These are phyloP conservation scores for Pyrenophora seminiperda DNA, from an alignment of 2,329 filamentous ascomycete species.

Conservation along the genomic window DNA sequence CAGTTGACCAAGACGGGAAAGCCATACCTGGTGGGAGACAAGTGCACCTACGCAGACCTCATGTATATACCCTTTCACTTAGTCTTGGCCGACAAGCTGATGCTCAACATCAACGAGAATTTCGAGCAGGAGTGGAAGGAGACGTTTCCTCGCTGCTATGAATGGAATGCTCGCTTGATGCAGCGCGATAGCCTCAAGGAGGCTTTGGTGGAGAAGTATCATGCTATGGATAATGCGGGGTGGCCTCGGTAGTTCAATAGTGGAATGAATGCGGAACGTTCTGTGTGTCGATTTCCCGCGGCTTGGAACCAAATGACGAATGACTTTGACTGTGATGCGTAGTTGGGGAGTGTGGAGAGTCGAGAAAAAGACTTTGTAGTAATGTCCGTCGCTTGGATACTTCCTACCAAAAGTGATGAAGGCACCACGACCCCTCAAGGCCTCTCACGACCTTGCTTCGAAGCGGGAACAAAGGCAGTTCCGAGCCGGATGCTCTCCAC, in stretches of 20 bases:
- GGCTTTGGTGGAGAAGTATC: neutral
- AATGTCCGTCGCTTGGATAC: neutral
- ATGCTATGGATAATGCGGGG: neutral
- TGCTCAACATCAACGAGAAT: constrained; percentile 2
- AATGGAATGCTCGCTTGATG: neutral
- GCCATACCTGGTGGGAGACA: constrained; percentile 1
- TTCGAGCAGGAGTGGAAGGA: constrained; percentile 2
- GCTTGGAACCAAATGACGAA: neutral
- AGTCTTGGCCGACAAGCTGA: constrained; percentile 1
- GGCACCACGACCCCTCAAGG: neutral
- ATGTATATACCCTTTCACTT: constrained; percentile 4
- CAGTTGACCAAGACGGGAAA: neutral
- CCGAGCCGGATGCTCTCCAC: neutral
- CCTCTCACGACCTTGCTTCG: neutral
- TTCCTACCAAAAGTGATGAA: neutral
- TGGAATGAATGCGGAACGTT: neutral
- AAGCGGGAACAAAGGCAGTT: neutral
- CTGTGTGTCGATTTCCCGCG: neutral
- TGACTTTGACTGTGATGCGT: neutral
- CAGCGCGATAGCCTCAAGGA: neutral
- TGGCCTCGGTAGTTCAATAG: neutral
- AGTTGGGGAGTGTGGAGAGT: neutral
- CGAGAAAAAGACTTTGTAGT: neutral
- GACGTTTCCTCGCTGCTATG: constrained; percentile 1
- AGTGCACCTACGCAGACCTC: constrained; percentile 1